phyloP scores from a whole-genome alignment of 2,329 filamentous ascomycete genomes.

The Diaporthe amygdali region DNA sequence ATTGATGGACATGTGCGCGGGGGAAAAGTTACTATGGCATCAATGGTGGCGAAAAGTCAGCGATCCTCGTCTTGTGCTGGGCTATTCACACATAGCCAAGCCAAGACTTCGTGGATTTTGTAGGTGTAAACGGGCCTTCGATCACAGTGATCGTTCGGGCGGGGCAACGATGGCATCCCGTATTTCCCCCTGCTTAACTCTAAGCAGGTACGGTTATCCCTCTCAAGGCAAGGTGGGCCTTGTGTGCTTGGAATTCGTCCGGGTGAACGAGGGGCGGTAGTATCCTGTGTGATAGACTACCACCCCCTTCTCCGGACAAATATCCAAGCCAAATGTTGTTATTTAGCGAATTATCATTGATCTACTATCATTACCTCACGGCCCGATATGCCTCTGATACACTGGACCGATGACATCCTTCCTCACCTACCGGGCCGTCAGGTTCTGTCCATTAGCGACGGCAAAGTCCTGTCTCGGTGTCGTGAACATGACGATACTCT shows the following conservation, averaged over 20 bases:
- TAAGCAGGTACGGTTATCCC: conserved; percentile 15
- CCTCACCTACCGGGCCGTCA: background rate
- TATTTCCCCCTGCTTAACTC: conserved; percentile 17
- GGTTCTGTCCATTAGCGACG: background rate
- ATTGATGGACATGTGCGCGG: conserved; percentile 32
- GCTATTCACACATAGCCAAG: conserved; percentile 6
- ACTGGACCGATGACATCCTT: background rate
- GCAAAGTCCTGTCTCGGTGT: background rate
- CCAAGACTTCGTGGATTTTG: background rate
- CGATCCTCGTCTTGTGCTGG: conserved; percentile 26
- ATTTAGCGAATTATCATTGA: background rate
- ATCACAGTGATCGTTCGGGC: conserved; percentile 30
- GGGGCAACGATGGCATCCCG: conserved; percentile 37
- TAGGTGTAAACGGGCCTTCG: conserved; percentile 25
- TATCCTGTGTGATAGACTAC: conserved; percentile 25
- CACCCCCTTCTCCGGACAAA: background rate
- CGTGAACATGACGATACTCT: background rate
- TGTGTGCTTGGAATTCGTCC: background rate
- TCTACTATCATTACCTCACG: background rate
- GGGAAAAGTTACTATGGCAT: conserved; percentile 39
- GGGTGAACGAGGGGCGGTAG: conserved; percentile 32
- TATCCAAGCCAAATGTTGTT: background rate
- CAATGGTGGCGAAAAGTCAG: conserved; percentile 29
- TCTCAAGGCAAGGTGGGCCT: conserved; percentile 9
- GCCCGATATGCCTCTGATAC: background rate